Base-by-base conservation (phyloP, 2,329 filamentous ascomycete species). In the Elsinoe fawcettii region DNA sequence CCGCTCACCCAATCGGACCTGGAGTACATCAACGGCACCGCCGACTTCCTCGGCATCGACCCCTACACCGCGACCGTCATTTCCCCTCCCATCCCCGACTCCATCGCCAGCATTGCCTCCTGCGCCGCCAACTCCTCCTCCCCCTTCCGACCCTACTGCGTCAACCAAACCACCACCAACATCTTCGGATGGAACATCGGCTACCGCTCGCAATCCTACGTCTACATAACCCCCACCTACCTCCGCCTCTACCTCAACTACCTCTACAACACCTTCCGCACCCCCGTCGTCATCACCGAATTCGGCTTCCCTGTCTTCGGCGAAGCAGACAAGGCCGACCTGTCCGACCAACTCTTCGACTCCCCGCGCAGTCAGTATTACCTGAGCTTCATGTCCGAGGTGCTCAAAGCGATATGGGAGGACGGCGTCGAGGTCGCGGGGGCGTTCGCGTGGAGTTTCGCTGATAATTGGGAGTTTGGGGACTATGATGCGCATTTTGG, bases 181-280 rank as follows among this genome's bases (percentile, higher is more conserved):
- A 55, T 60, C 36, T 56, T 43, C 14, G 68, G 68, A 39, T 71
- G 68, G 69, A 63, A 63, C 27, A 64, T 69, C 23, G 68, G 69
- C 18, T 81, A 82, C 60, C 71, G 74, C 11, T 81, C 78, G 1
- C 70, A 80, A 32, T 73, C 73, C 1, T 81, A 82, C 63, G 75
- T 80, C n/a, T 82, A 83, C 67, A 77, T 79, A 32, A 79, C 82
- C 0, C 82, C 81, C 0, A 74, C 73, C 1, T 83, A 81, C 61
- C 73, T 85, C n/a, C 74, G 79, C 55, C 73, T 72, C 55, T 78
- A 80, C 60, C 71, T 82, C 3, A 76, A 72, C 61, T 84, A 83
- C 63, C 68, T 85, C 1, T 81, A 77, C 73, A 83, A 83, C 66
- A 83, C 78, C 0, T 85, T 77, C 72, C 74, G 69, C 30, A 65